Base-by-base conservation (phyloP, 768 basidiomycete species). In the Asterophora lycoperdoides region DNA sequence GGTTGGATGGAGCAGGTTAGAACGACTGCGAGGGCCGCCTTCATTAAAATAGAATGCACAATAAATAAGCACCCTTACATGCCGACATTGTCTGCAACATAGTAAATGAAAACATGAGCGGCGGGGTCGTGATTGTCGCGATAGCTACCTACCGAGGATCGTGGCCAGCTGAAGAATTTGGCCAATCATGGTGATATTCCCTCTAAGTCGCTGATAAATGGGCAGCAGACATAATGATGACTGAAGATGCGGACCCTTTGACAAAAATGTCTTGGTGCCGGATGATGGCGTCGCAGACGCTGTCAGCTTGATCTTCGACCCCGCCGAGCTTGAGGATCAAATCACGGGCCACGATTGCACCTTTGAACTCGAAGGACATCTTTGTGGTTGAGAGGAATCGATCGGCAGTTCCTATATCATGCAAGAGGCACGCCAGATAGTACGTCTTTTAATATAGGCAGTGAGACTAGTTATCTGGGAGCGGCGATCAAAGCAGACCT, bases 281-380 rank as follows among this genome's bases (percentile, higher is more conserved):
- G 41, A 75, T 64, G 53, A 78, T 75, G 34, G 75, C 73, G 53
- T 79, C 78, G 54, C 73, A 76, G 9, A 79, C 70, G 41, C 70
- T 69, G 55, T 79, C 78, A 10, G 78, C 77, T 52, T 78, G 74
- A 54, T 78, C 75, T 59, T 73, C 72, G 1, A 64, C 61, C 10
- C 74, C 74, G 1, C 71, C 72, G 4, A 63, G 59, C 23, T 70
- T 56, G 18, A 76, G 57, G 35, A 79, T 74, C 34, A 74, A 63
- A 44, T 78, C 73, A 28, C 76, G 71, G 30, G 75, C 78, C 10
- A 78, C 68, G 44, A 79, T 75, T 15, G 69, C 78, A 40, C 78
- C 76, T 58, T 75, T 76, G 65, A 77, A 78, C 62, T 80, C 79
- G 56, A 80, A 79, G 11, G 73, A 75, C 61, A 79, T 63, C 51